Evolutionary conservation across 371 early-diverging fungal genomes (phyloP), one percentile per base, ranked within the genome.

Genomic region (Mucor ambiguus): DNA sequence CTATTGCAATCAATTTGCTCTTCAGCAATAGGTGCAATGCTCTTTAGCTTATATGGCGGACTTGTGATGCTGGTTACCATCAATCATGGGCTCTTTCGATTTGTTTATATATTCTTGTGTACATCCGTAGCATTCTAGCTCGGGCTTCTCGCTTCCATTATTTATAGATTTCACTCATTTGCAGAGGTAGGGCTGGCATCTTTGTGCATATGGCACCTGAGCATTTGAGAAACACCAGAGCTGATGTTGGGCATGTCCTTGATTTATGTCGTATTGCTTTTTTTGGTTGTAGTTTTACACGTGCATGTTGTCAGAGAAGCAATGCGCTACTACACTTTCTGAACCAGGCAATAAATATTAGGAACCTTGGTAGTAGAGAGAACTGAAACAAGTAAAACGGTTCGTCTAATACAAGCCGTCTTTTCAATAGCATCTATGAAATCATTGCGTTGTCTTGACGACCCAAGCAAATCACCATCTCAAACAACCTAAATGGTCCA

Each of bases 1-100:
- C 35, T 46, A 60, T 60, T 41, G 33, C 46, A 46, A 46, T 46
- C 46, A 46, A 46, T 46, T 46, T 46, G 22, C 46, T 46, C 20
- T 46, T 20, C 46, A 46, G 46, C 46, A 46, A 46, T 46, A 46
- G 46, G 46, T 46, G 20, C 46, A 46, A 46, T 46, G 46, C 10
- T 46, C 20, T 22, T 46, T 46, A 46, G 46, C 8, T 46, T 46
- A 16, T 46, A 41, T 20, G n/a, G 46, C 46, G 46, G 46, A 46
- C 46, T 46, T 46, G 46, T 10, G 10, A 14, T 46, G 37, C 7
- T 7, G 22, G 5, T n/a, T 46, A 22, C 46, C 3, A 46, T 46
- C 10, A 46, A 46, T 46, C 22, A 46, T 20, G 46, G 22, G 46
- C 46, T 46, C 22, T 10, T 44, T 20, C 6, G 12, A 14, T 38